Evolutionary conservation across 805 yeast genomes (phyloP).

Genomic region (Lipomyces japonicus): DNA sequence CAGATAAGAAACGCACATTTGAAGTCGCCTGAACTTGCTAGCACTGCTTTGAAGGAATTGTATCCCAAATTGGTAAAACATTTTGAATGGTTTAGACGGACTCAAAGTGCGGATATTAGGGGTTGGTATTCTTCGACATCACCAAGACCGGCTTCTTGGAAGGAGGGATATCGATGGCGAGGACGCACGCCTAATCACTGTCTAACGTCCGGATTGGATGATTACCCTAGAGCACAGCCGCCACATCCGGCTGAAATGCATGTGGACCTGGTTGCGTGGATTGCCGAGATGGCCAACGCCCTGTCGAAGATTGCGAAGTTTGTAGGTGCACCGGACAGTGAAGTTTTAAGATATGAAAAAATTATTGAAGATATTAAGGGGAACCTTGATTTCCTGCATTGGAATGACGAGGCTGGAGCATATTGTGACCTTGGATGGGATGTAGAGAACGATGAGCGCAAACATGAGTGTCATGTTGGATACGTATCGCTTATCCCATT

Average conservation of each 20-base stretch:
- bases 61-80: constrained; percentile 76
- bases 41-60: constrained; percentile 47
- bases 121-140: constrained; percentile 55
- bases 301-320: constrained; percentile 68
- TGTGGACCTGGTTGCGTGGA: constrained; percentile 88
- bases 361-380: constrained; percentile 55
- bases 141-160: constrained; percentile 38
- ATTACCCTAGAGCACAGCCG: constrained; percentile 78
- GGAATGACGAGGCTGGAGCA: constrained; percentile 62
- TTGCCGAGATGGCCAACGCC: constrained; percentile 85
- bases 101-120: constrained; percentile 71
- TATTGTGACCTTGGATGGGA: constrained; percentile 72
- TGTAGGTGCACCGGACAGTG: constrained; percentile 58
- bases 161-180: constrained; percentile 85
- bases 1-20: constrained; percentile 48
- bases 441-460: constrained; percentile 30
- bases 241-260: constrained; percentile 88
- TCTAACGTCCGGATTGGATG: constrained; percentile 91
- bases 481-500: constrained; percentile 86
- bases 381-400: constrained; percentile 72
- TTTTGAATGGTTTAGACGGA: constrained; percentile 76
- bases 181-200: constrained; percentile 85
- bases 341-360: constrained; percentile 44
- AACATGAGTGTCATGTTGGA: constrained; percentile 84
- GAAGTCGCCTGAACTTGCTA: constrained; percentile 45